Conservation (phyloP, 257 asterid species). For the Solanum clarkiae region DNA sequence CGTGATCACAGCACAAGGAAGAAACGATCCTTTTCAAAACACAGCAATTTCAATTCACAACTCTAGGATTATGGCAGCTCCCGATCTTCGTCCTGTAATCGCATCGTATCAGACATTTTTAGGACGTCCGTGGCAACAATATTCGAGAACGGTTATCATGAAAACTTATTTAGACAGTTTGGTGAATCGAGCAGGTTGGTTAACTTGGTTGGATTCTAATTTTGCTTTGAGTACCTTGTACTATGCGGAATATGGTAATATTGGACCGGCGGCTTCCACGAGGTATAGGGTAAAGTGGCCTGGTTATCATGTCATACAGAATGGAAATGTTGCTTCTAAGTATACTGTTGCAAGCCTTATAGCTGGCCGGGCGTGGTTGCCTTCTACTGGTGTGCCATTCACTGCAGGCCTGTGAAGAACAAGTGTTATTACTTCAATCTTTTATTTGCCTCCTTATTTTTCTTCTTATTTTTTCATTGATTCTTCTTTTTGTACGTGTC, state of each 20-base stretch:
- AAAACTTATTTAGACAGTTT: constrained; percentile 35
- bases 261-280: constrained; percentile 46
- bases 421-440: not conserved
- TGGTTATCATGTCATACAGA: constrained; percentile 43
- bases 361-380: constrained; percentile 66
- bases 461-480: constrained; percentile 20
- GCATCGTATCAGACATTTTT: constrained; percentile 30
- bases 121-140: constrained; percentile 80
- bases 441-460: not conserved
- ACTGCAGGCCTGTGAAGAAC: constrained; percentile 39
- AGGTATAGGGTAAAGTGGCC: constrained; percentile 53
- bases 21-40: constrained; percentile 86
- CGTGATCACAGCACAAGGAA: constrained; percentile 77
- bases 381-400: constrained; percentile 75
- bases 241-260: constrained; percentile 64
- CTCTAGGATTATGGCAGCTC: constrained; percentile 43
- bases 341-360: constrained; percentile 60
- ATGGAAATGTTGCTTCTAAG: constrained; percentile 21
- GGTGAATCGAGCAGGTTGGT: constrained; percentile 66
- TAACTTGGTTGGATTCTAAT: constrained; percentile 44
- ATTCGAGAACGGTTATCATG: constrained; percentile 58
- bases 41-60: constrained; percentile 75
- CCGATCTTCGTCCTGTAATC: constrained; percentile 42
- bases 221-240: constrained; percentile 60
- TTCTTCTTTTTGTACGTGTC: constrained; percentile 46